Evolutionary conservation across 2,329 filamentous ascomycete species (phyloP).

Genomic region (Claviceps paspali): DNA sequence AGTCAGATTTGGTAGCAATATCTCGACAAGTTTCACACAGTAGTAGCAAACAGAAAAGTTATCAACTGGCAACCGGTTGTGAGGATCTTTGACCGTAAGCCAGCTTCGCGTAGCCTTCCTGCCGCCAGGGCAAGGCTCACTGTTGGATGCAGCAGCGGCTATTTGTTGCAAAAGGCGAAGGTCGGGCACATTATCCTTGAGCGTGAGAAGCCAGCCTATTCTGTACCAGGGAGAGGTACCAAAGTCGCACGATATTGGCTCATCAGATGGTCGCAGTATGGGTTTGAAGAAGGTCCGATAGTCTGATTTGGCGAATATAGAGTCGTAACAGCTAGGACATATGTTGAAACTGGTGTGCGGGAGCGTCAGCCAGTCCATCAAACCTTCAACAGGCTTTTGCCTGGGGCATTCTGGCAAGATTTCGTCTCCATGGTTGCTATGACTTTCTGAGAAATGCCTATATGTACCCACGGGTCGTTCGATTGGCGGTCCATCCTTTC

Average conservation of each 20-base stretch:
- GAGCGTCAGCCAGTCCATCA: constrained; percentile 70
- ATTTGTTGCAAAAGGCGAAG: constrained; percentile 56
- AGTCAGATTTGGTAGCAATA: constrained; percentile 55
- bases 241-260: constrained; percentile 60
- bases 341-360: constrained; percentile 60
- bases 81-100: constrained; percentile 60
- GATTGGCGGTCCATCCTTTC: constrained; percentile 16
- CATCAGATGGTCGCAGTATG: constrained; percentile 40
- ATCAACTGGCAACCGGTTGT: constrained; percentile 45
- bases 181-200: constrained; percentile 52
- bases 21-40: constrained; percentile 58
- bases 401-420: constrained; percentile 56
- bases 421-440: constrained; percentile 9
- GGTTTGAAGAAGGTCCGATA: constrained; percentile 50
- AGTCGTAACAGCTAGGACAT: constrained; percentile 64
- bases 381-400: constrained; percentile 42
- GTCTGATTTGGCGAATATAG: constrained; percentile 51
- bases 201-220: constrained; percentile 67
- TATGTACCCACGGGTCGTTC: constrained; percentile 31
- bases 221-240: constrained; percentile 65
- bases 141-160: constrained; percentile 33
- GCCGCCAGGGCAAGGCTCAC: constrained; percentile 41
- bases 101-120: constrained; percentile 46
- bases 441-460: constrained; percentile 36
- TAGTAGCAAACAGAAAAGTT: constrained; percentile 63